Evolutionary conservation across 2,329 filamentous ascomycete genomes (phyloP).

Genomic region (Exophiala dermatitidis): DNA sequence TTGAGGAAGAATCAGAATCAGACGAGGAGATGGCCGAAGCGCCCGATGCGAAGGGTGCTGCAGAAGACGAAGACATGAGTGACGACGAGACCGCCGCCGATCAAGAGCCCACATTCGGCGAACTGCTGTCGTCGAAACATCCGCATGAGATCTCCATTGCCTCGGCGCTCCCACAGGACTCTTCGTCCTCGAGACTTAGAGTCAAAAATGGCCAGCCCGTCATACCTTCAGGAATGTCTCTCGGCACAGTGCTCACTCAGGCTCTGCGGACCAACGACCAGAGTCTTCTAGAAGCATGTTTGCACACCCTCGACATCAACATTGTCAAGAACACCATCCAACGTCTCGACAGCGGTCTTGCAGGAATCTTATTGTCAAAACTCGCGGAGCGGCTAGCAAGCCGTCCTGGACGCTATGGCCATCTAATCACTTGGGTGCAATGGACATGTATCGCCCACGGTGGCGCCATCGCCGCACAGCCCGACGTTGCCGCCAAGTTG

Average conservation of each 20-base stretch:
- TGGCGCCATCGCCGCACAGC: conserved; percentile 78
- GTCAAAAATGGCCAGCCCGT: conserved; percentile 45
- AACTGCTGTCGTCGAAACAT: conserved; percentile 62
- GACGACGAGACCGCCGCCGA: conserved; percentile 35
- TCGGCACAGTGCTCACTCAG: conserved; percentile 88
- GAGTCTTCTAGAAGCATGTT: conserved; percentile 82
- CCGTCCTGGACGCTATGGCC: conserved; percentile 79
- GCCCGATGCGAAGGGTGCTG: conserved; percentile 31
- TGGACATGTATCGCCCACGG: conserved; percentile 91
- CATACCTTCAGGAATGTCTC: conserved; percentile 65
- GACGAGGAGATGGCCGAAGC: conserved; percentile 33
- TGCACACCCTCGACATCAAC: conserved; percentile 67
- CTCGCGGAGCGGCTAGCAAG: conserved; percentile 81
- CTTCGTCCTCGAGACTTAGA: conserved; percentile 32
- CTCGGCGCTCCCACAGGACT: conserved; percentile 41
- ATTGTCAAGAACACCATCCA: conserved; percentile 86
- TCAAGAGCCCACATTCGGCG: conserved; percentile 69
- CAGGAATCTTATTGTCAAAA: conserved; percentile 69
- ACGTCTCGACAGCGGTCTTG: conserved; percentile 76
- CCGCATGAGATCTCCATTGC: conserved; percentile 37
- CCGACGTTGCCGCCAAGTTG: conserved; percentile 72
- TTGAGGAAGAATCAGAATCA: conserved; percentile 23
- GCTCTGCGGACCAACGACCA: conserved; percentile 87
- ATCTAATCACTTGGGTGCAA: conserved; percentile 90
- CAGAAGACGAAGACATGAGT: conserved; percentile 28